These are phyloP conservation scores for Lentinula sp. DNA, from an alignment of 768 basidiomycete genomes.

Conservation along the genomic window DNA sequence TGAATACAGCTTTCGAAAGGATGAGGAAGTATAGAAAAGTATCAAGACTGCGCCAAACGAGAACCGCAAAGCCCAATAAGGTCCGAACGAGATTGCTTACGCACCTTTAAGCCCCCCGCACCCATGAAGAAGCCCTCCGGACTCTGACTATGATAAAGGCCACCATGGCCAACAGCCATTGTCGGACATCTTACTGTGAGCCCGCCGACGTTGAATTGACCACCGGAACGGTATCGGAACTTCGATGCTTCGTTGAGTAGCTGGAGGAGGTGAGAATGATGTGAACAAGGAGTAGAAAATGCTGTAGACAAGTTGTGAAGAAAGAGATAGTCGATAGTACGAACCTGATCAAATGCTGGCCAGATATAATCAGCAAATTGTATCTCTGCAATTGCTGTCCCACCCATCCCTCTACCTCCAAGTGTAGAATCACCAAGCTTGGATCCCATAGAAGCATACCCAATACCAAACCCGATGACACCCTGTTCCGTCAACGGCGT, in stretches of 20 bases:
- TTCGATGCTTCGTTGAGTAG: slow-evolving; percentile 96
- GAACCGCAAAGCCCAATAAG: neutral
- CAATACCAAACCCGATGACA: slow-evolving; percentile 92
- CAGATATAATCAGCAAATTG: slow-evolving; percentile 90
- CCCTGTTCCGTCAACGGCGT: slow-evolving; percentile 92
- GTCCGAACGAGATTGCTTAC: neutral
- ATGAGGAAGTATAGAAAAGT: neutral
- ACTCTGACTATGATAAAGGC: slow-evolving; percentile 90
- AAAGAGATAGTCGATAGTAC: neutral
- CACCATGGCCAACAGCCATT: slow-evolving; percentile 92
- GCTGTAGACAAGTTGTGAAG: neutral
- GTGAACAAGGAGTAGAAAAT: neutral
- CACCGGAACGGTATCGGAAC: slow-evolving; percentile 84
- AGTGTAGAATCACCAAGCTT: neutral
- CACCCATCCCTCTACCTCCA: neutral
- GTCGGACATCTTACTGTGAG: slow-evolving; percentile 82
- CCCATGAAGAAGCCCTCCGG: slow-evolving; percentile 95
- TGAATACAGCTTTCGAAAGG: no score
- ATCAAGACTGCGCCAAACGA: neutral
- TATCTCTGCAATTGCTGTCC: slow-evolving; percentile 84
- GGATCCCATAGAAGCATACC: slow-evolving; percentile 79
- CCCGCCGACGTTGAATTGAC: slow-evolving; percentile 74
- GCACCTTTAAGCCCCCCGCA: slow-evolving; percentile 86
- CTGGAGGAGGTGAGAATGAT: neutral
- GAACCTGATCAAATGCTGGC: slow-evolving; percentile 90